Evolutionary conservation across 805 yeast species (phyloP).

Genomic region (Grigorovia transvaalensis): DNA sequence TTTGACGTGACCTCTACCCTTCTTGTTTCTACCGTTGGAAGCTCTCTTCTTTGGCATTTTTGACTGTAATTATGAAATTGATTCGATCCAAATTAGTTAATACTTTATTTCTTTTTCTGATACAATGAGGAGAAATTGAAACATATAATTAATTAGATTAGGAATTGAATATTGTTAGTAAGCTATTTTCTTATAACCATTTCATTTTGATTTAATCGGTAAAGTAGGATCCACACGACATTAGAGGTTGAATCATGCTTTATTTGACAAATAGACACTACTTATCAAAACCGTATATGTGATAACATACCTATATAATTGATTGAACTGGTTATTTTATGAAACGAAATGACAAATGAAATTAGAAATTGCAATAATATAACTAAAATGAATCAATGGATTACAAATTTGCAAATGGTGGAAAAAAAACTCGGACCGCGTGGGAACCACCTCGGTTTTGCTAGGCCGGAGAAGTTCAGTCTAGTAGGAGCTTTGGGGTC

Average conservation of each 20-base stretch:
- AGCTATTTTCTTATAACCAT: too few species aligned
- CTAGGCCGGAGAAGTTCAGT: background rate
- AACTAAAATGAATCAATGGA: background rate
- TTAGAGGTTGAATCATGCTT: background rate
- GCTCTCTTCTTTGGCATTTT: conserved; percentile 99
- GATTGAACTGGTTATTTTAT: background rate
- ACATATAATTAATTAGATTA: background rate
- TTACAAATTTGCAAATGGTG: background rate
- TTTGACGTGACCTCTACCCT: conserved; percentile 99
- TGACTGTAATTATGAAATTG: conserved; percentile 1
- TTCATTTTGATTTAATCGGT: background rate
- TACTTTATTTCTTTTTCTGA: too few species aligned
- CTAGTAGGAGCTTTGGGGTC: background rate
- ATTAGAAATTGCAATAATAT: background rate
- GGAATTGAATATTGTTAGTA: background rate
- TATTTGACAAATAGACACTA: background rate
- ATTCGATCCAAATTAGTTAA: background rate
- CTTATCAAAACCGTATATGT: background rate
- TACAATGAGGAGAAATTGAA: background rate
- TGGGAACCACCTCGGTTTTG: background rate
- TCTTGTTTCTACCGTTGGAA: conserved; percentile 99
- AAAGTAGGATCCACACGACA: background rate
- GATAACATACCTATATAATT: background rate
- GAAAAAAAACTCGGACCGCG: background rate
- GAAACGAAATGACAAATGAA: background rate